Conservation (phyloP, 1,139 yeast genomes). For the Taphrina communis region DNA sequence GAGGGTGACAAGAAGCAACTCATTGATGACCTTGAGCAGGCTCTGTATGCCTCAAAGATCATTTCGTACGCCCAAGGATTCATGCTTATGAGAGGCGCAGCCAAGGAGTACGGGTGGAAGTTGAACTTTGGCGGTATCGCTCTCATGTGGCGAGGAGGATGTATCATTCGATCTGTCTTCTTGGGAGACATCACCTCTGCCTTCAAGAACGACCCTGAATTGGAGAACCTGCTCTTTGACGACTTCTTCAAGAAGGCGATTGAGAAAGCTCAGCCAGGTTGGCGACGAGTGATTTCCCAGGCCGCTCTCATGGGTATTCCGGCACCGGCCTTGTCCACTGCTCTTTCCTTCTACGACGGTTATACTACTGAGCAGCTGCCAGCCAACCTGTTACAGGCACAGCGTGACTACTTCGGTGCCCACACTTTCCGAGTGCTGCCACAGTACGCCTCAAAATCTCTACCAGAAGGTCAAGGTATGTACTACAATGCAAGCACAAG, state of each 20-base stretch:
- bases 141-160: conserved; percentile 99
- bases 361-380: conserved; percentile 95
- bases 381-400: conserved; percentile 98
- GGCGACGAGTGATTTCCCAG: conserved; percentile 86
- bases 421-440: conserved; percentile 97
- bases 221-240: conserved; percentile 90
- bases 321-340: conserved; percentile 96
- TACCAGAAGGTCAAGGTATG: conserved; percentile 81
- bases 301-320: conserved; percentile 90
- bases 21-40: conserved; percentile 95
- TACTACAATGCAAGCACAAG: conserved; percentile 55
- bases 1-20: conserved; percentile 79
- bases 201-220: conserved; percentile 87
- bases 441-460: conserved; percentile 73
- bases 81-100: conserved; percentile 99
- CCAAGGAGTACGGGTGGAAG: conserved; percentile 94
- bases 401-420: conserved; percentile 99
- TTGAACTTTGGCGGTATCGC: conserved; percentile 98
- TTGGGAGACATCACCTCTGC: conserved; percentile 96
- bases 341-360: conserved; percentile 97
- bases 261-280: conserved; percentile 89
- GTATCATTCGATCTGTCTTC: conserved; percentile 98
- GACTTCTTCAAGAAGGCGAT: conserved; percentile 86
- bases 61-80: conserved; percentile 99
- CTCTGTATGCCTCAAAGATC: conserved; percentile 96